A percentile compares a stretch with the other conserved stretches of the same genome.
phyloP scores from a whole-genome alignment of 768 basidiomycete species.

The Boletus subcaerulescens region DNA sequence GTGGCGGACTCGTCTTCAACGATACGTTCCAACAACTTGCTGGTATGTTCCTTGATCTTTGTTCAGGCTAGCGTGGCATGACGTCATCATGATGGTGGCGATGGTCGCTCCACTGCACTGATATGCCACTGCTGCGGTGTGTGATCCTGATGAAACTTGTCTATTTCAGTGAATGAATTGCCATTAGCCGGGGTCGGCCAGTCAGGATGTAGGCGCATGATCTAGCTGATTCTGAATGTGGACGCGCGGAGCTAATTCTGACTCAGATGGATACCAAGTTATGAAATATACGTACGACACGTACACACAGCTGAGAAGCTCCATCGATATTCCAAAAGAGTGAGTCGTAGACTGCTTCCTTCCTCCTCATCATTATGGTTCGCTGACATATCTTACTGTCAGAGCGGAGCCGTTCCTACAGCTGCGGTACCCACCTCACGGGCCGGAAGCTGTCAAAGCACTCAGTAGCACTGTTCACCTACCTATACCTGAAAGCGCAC shows the following conservation, averaged over 20 bases:
- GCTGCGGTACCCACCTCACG: slow-evolving; percentile 25
- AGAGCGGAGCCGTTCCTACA: slow-evolving; percentile 24
- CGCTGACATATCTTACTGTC: slow-evolving; percentile 1
- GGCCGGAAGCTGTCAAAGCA: slow-evolving; percentile 12
- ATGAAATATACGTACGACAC: slow-evolving; percentile 53
- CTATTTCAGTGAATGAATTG: slow-evolving; percentile 33
- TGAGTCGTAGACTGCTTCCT: slow-evolving; percentile 25
- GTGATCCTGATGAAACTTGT: neutral
- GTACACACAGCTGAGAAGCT: slow-evolving; percentile 49
- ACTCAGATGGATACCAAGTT: slow-evolving; percentile 51
- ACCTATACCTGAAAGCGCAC: slow-evolving; percentile 16
- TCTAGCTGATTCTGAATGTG: neutral
- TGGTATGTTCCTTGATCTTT: slow-evolving; percentile 32
- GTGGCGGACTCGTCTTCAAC: slow-evolving; percentile 57
- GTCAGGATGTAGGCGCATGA: slow-evolving; percentile 54
- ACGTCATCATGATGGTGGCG: slow-evolving; percentile 14
- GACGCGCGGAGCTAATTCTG: neutral
- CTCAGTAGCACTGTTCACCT: slow-evolving; percentile 6
- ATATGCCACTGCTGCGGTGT: neutral
- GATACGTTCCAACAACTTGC: slow-evolving; percentile 56
- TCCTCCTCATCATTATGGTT: neutral
- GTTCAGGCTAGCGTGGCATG: neutral
- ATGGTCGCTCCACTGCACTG: slow-evolving; percentile 7
- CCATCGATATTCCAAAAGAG: slow-evolving; percentile 58
- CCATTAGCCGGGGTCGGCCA: slow-evolving; percentile 58